Base-by-base conservation (phyloP, 768 basidiomycete genomes). In the Leccinum barrowsii region DNA sequence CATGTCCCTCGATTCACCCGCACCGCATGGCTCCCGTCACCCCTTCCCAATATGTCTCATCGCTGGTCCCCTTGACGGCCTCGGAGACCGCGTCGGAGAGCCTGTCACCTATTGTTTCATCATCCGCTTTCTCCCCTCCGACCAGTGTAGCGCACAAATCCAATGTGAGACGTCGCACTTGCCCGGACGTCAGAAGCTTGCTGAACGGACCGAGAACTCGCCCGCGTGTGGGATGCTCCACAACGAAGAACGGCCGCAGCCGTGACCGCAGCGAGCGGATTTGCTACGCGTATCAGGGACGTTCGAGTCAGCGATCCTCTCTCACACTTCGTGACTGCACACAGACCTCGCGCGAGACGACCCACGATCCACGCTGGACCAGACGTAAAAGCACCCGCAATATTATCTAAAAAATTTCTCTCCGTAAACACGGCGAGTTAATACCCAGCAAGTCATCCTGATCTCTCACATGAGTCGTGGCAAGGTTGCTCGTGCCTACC, bases 231-330 rank as follows among this genome's bases (percentile, higher is more conserved):
- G 90, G 78, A 70, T 97, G 94, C 10, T 73, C 76, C 48, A 95
- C 79, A 66, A 77, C 78, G 75, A 97, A 98, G 74, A 85, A 97
- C 19, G 94, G 93, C 10, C 80, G 74, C 7, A 96, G 76, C 22
- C 87, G 84, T 17, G 83, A 78, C 58, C 78, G 77, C 50, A 93
- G 71, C 48, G 76, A 66, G 40, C 73, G 50, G 62, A 84, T 69
- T n/a, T 76, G 70, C 86, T 87, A 70, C 32, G 48, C 30, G 48
- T 35, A 59, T 59, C 58, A 67, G 59, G 60, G 54, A 48, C 52
- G 35, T 65, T 65, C 62, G 19, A 19, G 50, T 55, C 54, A 35
- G 57, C 32, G 28, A 40, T 57, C 58, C 55, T 26, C 57, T 49
- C 50, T 50, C 26, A 52, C 21, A 47, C 26, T 30, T 56, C 55